A percentile compares a stretch with the other conserved stretches of the same genome.
These are phyloP conservation scores for Dothistroma septosporum DNA, from an alignment of 2,329 filamentous ascomycete genomes.

Conservation along the genomic window DNA sequence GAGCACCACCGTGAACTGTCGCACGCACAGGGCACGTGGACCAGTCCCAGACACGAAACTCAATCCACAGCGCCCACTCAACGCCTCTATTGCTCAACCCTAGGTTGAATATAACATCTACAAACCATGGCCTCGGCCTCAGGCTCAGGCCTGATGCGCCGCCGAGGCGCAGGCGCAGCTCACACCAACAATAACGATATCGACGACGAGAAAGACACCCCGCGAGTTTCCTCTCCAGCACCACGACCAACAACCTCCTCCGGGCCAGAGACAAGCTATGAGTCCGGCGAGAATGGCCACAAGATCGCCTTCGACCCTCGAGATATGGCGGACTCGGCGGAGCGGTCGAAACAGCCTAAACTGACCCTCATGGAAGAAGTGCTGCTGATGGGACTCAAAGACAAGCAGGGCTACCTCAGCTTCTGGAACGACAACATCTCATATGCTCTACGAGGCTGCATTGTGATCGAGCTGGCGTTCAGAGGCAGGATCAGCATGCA, in stretches of 20 bases:
- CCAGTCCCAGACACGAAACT: constrained; percentile 3
- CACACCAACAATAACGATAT: constrained; percentile 54
- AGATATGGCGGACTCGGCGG: constrained; percentile 94
- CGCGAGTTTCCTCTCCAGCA: constrained; percentile 62
- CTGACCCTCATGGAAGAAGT: constrained; percentile 99
- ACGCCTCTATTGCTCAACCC: not conserved
- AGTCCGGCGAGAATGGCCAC: constrained; percentile 84
- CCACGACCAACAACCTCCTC: constrained; percentile 57
- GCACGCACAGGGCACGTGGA: constrained; percentile 7
- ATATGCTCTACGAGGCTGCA: constrained; percentile 94
- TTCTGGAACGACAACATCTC: constrained; percentile 99
- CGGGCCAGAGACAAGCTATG: constrained; percentile 75
- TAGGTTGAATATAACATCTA: constrained; percentile 1
- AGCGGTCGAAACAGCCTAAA: constrained; percentile 96
- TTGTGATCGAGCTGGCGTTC: constrained; percentile 96
- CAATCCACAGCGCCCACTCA: constrained; percentile 7
- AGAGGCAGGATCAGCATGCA: constrained; percentile 97
- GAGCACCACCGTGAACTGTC: not conserved
- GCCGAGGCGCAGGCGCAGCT: constrained; percentile 61
- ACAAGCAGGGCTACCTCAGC: constrained; percentile 98
- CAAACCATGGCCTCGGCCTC: constrained; percentile 60
- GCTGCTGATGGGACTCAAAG: constrained; percentile 88
- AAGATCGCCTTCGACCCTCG: constrained; percentile 97
- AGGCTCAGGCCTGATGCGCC: constrained; percentile 69
- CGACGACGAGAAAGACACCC: constrained; percentile 59